Conservation (phyloP, 164 flowering plant genomes). For the Aristolochia fimbriata region DNA sequence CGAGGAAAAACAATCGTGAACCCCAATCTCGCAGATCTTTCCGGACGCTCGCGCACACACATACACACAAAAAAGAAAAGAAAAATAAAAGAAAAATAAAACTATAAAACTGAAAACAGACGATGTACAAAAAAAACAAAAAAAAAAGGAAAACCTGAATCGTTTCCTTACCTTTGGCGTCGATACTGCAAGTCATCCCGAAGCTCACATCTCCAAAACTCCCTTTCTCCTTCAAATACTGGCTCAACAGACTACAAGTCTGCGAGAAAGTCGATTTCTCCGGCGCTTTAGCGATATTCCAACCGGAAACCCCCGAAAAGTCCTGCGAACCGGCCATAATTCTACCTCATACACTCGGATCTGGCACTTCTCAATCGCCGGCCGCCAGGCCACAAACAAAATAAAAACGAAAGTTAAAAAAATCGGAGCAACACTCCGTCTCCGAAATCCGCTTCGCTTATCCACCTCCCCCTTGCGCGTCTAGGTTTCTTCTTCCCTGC, state of each 20-base stretch:
- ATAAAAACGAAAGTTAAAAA: too few relatives aligned
- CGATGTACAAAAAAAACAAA: not conserved
- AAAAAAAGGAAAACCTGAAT: not conserved
- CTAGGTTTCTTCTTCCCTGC: not conserved
- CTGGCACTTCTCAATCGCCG: not conserved
- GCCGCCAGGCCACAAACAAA: not conserved
- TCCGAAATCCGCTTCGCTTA: not conserved
- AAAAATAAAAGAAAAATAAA: not conserved
- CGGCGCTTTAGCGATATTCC: slow-evolving; percentile 7
- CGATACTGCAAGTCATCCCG: slow-evolving; percentile 22
- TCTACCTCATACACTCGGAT: slow-evolving; percentile 1
- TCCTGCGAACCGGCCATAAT: slow-evolving; percentile 29
- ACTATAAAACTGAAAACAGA: too few relatives aligned
- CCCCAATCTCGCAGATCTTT: not conserved
- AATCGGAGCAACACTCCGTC: too few relatives aligned
- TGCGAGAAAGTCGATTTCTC: slow-evolving; percentile 45
- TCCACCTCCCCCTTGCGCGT: not conserved
- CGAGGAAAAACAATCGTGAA: not conserved
- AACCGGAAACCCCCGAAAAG: slow-evolving; percentile 19
- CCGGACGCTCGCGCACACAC: not conserved
- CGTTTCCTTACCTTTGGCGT: slow-evolving; percentile 5
- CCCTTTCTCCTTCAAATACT: slow-evolving; percentile 59
- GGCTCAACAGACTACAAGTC: slow-evolving; percentile 56
- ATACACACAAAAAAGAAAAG: not conserved
- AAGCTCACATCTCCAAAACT: slow-evolving; percentile 44